Percentiles rank a stretch among this genome's conserved stretches.
These are phyloP conservation scores for Claviceps humidiphila DNA, from an alignment of 2,329 filamentous ascomycete species.

Conservation along the genomic window DNA sequence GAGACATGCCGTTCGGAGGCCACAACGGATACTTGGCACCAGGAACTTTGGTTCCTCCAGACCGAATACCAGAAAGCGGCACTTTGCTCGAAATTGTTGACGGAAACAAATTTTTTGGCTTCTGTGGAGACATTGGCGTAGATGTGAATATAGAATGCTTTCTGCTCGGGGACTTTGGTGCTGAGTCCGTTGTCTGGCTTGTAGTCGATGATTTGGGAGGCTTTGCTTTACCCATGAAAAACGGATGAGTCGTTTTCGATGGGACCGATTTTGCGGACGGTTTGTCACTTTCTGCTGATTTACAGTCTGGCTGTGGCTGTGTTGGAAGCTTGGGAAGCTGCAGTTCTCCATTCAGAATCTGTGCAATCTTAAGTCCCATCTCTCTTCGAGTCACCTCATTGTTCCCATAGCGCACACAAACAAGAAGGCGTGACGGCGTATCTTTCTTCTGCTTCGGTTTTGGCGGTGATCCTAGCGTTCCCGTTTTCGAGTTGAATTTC, in stretches of 20 bases:
- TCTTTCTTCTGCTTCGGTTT: constrained; percentile 30
- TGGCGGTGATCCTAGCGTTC: constrained; percentile 49
- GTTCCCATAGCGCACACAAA: constrained; percentile 46
- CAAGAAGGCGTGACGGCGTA: constrained; percentile 31
- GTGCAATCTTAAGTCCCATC: constrained; percentile 48
- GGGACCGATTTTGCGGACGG: constrained; percentile 8
- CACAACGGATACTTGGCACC: constrained; percentile 57
- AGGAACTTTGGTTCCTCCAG: constrained; percentile 42
- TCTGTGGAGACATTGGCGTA: constrained; percentile 39
- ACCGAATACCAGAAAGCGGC: constrained; percentile 31
- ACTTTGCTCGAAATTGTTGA: constrained; percentile 15
- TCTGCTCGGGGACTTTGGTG: constrained; percentile 14
- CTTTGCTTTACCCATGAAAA: constrained; percentile 26
- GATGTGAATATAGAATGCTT: constrained; percentile 35
- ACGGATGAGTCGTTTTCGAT: constrained; percentile 26
- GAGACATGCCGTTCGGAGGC: constrained; percentile 51
- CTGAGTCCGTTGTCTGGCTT: constrained; percentile 9
- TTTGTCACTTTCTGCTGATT: background rate
- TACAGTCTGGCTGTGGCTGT: constrained; percentile 1
- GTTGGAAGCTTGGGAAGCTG: constrained; percentile 13
- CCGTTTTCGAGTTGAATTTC: constrained; percentile 44
- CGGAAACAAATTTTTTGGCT: constrained; percentile 17
- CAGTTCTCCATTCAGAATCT: constrained; percentile 37
- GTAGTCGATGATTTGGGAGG: constrained; percentile 10
- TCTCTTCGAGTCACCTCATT: constrained; percentile 29